Conservation (phyloP, 345 rosid species). For the Salix arbutifolia region DNA sequence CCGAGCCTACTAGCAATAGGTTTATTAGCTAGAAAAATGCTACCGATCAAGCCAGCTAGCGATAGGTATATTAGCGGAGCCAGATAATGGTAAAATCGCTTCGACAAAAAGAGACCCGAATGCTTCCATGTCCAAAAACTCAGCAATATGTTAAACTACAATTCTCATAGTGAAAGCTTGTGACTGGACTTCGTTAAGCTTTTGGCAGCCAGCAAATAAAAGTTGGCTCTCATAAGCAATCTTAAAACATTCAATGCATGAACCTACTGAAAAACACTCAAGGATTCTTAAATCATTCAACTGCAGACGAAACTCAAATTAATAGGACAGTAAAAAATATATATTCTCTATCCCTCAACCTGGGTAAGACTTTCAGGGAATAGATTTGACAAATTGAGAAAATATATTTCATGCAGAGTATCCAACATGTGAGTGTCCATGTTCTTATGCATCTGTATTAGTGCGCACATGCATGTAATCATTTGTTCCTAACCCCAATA, state of each 20-base stretch:
- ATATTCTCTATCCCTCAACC: not conserved
- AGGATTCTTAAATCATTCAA: not conserved
- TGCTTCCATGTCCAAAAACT: not conserved
- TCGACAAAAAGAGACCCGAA: not conserved
- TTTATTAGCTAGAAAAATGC: too few relatives aligned
- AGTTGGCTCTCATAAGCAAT: not conserved
- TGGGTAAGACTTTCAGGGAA: not conserved
- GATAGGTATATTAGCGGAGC: not conserved
- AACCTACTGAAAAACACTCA: not conserved
- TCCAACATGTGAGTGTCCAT: not conserved
- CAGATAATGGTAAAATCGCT: not conserved
- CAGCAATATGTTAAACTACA: not conserved
- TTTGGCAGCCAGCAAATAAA: not conserved
- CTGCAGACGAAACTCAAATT: not conserved
- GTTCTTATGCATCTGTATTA: not conserved
- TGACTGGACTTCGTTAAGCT: not conserved
- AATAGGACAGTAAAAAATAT: not conserved
- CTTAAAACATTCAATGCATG: not conserved
- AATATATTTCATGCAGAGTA: not conserved
- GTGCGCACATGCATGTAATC: not conserved
- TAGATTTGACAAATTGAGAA: not conserved
- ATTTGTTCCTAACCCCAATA: constrained; percentile 1
- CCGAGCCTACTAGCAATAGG: too few relatives aligned
- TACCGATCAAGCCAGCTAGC: not conserved
- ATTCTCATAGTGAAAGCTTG: constrained; percentile 36